phyloP scores from a whole-genome alignment of 768 basidiomycete species.

The Tulasnella sp. region DNA sequence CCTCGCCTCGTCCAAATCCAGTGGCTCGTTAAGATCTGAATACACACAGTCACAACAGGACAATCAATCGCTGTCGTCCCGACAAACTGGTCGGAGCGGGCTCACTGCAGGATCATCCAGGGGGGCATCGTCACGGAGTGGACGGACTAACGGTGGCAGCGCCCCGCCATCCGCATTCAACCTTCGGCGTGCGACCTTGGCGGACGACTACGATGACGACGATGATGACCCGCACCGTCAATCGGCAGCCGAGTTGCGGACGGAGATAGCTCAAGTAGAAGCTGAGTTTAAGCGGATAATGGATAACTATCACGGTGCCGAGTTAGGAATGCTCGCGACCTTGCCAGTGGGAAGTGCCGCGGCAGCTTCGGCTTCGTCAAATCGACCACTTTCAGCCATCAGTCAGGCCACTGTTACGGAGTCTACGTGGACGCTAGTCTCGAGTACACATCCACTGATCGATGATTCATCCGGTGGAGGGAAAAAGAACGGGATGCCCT shows the following conservation, averaged over 20 bases:
- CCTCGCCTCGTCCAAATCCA: slow-evolving; percentile 15
- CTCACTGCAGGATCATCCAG: slow-evolving; percentile 5
- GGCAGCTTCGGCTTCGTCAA: not conserved
- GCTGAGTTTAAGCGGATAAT: slow-evolving; percentile 18
- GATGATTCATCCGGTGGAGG: not conserved
- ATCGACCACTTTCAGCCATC: slow-evolving; percentile 9
- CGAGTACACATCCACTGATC: not conserved
- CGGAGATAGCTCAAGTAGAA: slow-evolving; percentile 19
- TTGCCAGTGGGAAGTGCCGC: not conserved
- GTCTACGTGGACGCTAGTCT: not conserved
- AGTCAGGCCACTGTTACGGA: slow-evolving; percentile 9
- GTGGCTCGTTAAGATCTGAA: slow-evolving; percentile 14
- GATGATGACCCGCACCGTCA: slow-evolving; percentile 15
- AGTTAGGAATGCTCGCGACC: slow-evolving; percentile 15
- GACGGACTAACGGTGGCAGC: not conserved
- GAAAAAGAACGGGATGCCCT: not conserved
- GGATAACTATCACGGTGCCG: slow-evolving; percentile 20
- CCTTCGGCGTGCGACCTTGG: slow-evolving; percentile 6
- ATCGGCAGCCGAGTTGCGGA: slow-evolving; percentile 18
- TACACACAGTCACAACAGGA: slow-evolving; percentile 15
- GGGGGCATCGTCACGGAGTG: slow-evolving; percentile 12
- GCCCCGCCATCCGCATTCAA: slow-evolving; percentile 19
- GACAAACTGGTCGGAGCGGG: slow-evolving; percentile 14
- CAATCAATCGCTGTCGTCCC: slow-evolving; percentile 18
- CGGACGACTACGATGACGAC: slow-evolving; percentile 9